phyloP scores from a whole-genome alignment of 345 rosid genomes.

The Cardamine occulta region DNA sequence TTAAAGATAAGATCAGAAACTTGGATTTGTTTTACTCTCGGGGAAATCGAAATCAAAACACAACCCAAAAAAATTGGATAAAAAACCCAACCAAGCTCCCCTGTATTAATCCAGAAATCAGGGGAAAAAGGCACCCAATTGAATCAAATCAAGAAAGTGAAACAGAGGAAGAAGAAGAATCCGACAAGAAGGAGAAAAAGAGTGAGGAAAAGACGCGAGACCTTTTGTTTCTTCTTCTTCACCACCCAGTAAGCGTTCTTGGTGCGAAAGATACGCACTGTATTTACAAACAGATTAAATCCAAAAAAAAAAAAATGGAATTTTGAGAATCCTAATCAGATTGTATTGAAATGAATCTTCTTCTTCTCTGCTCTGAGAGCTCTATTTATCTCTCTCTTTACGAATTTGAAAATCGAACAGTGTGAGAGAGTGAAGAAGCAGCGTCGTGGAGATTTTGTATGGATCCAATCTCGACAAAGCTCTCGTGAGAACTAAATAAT shows the following conservation, averaged over 20 bases:
- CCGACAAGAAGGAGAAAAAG: neutral
- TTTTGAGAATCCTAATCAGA: neutral
- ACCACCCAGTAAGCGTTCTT: conserved; percentile 48
- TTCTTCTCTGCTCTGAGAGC: neutral
- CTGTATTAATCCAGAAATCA: conserved; percentile 38
- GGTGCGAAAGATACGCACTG: conserved; percentile 27
- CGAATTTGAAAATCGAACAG: conserved; percentile 3
- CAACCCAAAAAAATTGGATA: conserved; percentile 31
- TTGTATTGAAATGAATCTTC: neutral
- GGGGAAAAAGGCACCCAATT: neutral
- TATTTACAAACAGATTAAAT: conserved; percentile 39
- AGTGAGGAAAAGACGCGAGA: neutral
- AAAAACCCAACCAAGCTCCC: conserved; percentile 13
- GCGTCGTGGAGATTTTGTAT: conserved; percentile 44
- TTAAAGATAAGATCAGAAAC: conserved; percentile 21
- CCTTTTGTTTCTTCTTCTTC: conserved; percentile 1
- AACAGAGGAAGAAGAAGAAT: neutral
- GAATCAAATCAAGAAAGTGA: conserved; percentile 36
- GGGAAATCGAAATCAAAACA: conserved; percentile 39
- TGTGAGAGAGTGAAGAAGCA: conserved; percentile 41
- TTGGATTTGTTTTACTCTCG: conserved; percentile 27
- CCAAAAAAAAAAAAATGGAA: conserved; percentile 17
- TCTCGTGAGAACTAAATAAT: conserved; percentile 45
- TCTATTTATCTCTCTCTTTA: neutral
- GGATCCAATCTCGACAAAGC: conserved; percentile 61